A percentile compares a stretch with the other conserved stretches of the same genome.
Conservation (phyloP, 2,329 filamentous ascomycete genomes). For the Scytalidium sp. region DNA sequence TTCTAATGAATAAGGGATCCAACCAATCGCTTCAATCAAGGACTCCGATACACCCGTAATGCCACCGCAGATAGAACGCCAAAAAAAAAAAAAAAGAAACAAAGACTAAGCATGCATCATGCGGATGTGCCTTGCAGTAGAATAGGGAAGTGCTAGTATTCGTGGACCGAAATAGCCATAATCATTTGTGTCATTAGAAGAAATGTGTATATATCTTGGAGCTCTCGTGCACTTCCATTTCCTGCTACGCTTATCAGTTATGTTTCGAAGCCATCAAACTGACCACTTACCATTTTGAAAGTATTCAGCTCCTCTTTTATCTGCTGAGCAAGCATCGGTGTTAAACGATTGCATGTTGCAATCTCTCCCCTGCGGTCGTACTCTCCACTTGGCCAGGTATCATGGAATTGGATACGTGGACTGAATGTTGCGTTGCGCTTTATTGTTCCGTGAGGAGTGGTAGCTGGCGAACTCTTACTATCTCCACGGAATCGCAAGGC, state of each 20-base stretch:
- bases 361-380: slow-evolving; percentile 96
- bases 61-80: slow-evolving; percentile 26
- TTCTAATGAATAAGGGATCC: slow-evolving; percentile 26
- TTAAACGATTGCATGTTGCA: slow-evolving; percentile 95
- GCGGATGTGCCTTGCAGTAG: slow-evolving; percentile 18
- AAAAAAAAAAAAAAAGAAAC: too few relatives aligned
- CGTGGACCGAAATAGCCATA: slow-evolving; percentile 22
- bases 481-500: slow-evolving; percentile 71
- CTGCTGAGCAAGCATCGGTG: slow-evolving; percentile 94
- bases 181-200: slow-evolving; percentile 66
- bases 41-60: slow-evolving; percentile 31
- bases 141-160: slow-evolving; percentile 17
- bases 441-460: slow-evolving; percentile 61
- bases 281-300: slow-evolving; percentile 87
- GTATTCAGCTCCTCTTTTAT: slow-evolving; percentile 99
- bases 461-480: slow-evolving; percentile 76
- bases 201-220: slow-evolving; percentile 99
- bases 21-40: slow-evolving; percentile 30
- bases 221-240: slow-evolving; percentile 97
- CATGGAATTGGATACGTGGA: slow-evolving; percentile 89
- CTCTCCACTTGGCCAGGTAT: slow-evolving; percentile 93
- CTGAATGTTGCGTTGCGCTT: slow-evolving; percentile 76
- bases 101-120: slow-evolving; percentile 22
- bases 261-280: slow-evolving; percentile 1
- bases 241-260: slow-evolving; percentile 56